Percentiles rank a stretch among this genome's conserved stretches.
phyloP scores from a whole-genome alignment of 2,329 filamentous ascomycete genomes.

The Saccharata proteae region DNA sequence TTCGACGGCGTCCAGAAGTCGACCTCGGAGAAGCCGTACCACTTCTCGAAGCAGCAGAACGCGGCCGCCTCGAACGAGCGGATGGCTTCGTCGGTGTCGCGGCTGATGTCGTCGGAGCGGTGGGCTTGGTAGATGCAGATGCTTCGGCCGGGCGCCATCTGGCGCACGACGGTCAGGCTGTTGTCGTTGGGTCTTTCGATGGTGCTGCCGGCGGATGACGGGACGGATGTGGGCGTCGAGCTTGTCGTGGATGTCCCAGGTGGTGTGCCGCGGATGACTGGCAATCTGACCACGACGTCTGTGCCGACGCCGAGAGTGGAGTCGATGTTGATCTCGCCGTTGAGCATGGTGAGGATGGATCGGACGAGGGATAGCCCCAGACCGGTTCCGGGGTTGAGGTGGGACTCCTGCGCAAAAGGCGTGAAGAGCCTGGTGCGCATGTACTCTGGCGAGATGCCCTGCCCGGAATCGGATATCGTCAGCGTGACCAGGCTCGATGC shows the following conservation, averaged over 20 bases:
- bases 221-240: constrained; percentile 6
- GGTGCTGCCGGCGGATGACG: constrained; percentile 8
- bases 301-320: constrained; percentile 41
- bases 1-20: constrained; percentile 6
- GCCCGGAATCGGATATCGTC: constrained; percentile 51
- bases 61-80: constrained; percentile 2
- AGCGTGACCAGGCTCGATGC: constrained; percentile 21
- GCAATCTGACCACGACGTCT: constrained; percentile 38
- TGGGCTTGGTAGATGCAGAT: constrained; percentile 9
- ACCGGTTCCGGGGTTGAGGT: constrained; percentile 47
- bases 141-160: constrained; percentile 4
- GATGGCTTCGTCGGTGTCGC: constrained; percentile 3
- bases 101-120: constrained; percentile 1
- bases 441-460: constrained; percentile 53
- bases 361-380: constrained; percentile 54
- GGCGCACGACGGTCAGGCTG: constrained; percentile 9
- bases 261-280: constrained; percentile 16
- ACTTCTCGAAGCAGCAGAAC: constrained; percentile 12
- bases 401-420: constrained; percentile 53
- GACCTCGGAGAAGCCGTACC: constrained; percentile 11
- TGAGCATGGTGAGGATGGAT: constrained; percentile 45
- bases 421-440: constrained; percentile 48
- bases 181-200: constrained; percentile 12
- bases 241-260: constrained; percentile 4
- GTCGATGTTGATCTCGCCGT: constrained; percentile 48